Percentiles rank a stretch among this genome's conserved stretches.
These are phyloP conservation scores for Quercus phellos DNA, from an alignment of 331 rosid genomes.

Conservation along the genomic window DNA sequence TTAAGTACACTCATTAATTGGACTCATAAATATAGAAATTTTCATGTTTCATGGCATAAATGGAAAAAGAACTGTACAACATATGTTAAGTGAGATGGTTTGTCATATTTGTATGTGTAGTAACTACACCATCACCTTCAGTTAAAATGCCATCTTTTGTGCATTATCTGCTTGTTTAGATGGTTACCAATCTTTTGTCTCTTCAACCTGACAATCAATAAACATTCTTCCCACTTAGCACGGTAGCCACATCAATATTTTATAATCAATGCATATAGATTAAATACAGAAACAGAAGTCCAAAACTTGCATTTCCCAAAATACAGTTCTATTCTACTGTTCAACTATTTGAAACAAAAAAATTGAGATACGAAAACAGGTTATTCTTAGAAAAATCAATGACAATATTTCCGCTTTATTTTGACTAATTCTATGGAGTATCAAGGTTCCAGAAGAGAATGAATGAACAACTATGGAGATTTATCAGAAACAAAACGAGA, in stretches of 20 bases:
- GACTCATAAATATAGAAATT: too few species aligned
- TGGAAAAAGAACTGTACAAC: too few species aligned
- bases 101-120: too few species aligned
- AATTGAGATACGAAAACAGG: not conserved
- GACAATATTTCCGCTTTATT: not conserved
- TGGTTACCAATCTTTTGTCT: too few species aligned
- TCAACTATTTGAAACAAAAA: not conserved
- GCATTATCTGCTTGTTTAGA: too few species aligned
- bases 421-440: not conserved
- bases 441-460: not conserved
- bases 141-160: too few species aligned
- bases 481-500: not conserved
- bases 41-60: too few species aligned
- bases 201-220: too few species aligned
- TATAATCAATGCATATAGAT: not conserved
- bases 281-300: not conserved
- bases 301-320: not conserved
- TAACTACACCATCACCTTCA: too few species aligned
- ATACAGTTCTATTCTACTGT: not conserved
- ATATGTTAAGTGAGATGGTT: too few species aligned
- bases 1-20: too few species aligned
- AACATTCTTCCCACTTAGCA: too few species aligned
- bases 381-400: not conserved
- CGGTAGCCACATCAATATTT: not conserved
- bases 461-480: not conserved